Percentiles rank a stretch among this genome's conserved stretches.
Evolutionary conservation across 169 alveolate species (phyloP).

Genomic region (Plasmodium cynomolgi): DNA sequence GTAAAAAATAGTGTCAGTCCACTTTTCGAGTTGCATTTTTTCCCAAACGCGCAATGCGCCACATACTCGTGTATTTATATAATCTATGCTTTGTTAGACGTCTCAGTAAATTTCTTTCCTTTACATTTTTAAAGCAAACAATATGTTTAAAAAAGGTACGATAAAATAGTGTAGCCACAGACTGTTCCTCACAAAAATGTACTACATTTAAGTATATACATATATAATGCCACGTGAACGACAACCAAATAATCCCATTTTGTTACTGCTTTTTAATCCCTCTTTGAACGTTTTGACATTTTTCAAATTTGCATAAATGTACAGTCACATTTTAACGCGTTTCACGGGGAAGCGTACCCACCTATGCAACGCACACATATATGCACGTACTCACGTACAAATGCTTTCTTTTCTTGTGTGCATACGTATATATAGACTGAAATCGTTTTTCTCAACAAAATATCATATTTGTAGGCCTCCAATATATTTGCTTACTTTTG

Average conservation of each 20-base stretch:
- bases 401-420: constrained; percentile 2
- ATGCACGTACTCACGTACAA: neutral
- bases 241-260: neutral
- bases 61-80: neutral
- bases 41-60: neutral
- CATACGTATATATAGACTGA: neutral
- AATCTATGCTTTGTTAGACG: neutral
- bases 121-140: neutral
- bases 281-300: neutral
- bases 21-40: neutral
- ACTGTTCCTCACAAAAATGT: neutral
- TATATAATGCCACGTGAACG: neutral
- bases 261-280: neutral
- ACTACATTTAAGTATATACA: constrained; percentile 5
- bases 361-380: neutral
- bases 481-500: neutral
- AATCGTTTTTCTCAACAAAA: neutral
- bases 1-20: neutral
- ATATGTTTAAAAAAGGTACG: neutral
- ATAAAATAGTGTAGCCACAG: neutral
- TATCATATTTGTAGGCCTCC: neutral
- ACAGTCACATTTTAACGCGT: neutral
- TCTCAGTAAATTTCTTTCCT: neutral
- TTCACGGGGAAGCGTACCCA: neutral
- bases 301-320: neutral